A percentile compares a stretch with the other conserved stretches of the same genome.
These are phyloP conservation scores for Mastigamoeba balamuthi DNA, from an alignment of 78 protist genomes.

Conservation along the genomic window DNA sequence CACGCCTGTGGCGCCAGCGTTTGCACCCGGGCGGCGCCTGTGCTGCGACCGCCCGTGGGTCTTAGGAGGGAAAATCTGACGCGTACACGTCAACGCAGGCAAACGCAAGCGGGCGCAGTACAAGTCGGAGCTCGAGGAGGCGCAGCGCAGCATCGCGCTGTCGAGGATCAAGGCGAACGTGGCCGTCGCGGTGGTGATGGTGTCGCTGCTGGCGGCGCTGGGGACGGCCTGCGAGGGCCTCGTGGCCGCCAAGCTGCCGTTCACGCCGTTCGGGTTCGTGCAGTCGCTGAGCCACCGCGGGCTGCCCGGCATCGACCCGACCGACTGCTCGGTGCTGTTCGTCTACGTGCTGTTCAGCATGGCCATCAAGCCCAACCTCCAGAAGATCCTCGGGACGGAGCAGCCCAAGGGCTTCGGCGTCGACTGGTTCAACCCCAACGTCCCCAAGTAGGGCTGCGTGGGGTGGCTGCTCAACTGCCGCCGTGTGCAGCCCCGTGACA, in stretches of 20 bases:
- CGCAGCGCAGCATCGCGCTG: not conserved
- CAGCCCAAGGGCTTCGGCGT: too few relatives aligned
- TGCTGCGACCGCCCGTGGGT: too few relatives aligned
- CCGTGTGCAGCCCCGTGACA: too few relatives aligned
- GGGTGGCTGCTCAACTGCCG: too few relatives aligned
- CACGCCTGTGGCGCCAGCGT: too few relatives aligned
- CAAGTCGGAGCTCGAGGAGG: not conserved
- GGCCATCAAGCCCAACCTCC: constrained; percentile 40
- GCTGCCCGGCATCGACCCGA: constrained; percentile 32
- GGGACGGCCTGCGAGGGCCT: constrained; percentile 45
- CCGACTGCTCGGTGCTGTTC: constrained; percentile 58
- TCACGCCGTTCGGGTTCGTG: constrained; percentile 55
- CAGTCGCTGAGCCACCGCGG: constrained; percentile 42
- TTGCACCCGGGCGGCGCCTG: too few relatives aligned
- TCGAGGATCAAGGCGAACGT: not conserved
- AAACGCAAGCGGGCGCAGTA: not conserved
- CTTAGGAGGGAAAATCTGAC: too few relatives aligned
- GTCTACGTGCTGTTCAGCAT: constrained; percentile 53
- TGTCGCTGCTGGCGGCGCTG: not conserved
- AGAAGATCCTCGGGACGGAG: constrained; percentile 38
- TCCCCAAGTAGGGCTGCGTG: too few relatives aligned
- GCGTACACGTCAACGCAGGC: too few relatives aligned
- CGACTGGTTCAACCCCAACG: too few relatives aligned
- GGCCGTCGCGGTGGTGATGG: not conserved
- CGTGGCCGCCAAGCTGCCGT: constrained; percentile 60